Evolutionary conservation across 306 rosid species (phyloP).

Genomic region (Canavalia gladiata): DNA sequence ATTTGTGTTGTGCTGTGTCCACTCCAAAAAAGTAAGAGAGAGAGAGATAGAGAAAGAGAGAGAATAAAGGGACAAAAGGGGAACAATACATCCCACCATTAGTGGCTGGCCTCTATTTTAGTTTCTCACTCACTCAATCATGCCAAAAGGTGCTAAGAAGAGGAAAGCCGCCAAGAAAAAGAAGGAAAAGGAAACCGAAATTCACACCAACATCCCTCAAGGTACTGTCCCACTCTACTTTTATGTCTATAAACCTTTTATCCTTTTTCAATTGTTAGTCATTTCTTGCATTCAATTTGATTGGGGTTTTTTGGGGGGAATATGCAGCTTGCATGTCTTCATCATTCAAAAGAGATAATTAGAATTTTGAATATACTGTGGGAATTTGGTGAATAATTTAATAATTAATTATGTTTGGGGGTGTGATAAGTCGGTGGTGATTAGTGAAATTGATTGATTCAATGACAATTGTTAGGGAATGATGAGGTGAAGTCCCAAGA

Average conservation of each 20-base stretch:
- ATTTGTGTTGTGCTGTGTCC: constrained; percentile 28
- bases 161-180: constrained; percentile 89
- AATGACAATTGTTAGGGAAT: constrained; percentile 57
- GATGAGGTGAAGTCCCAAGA: constrained; percentile 71
- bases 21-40: constrained; percentile 29
- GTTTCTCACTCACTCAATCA: constrained; percentile 46
- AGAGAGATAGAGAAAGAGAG: neutral
- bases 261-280: constrained; percentile 37
- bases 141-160: constrained; percentile 87
- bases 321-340: constrained; percentile 24
- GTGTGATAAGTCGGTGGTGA: neutral
- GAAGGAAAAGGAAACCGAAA: constrained; percentile 64
- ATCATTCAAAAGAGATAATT: neutral
- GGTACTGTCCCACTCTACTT: constrained; percentile 47
- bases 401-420: constrained; percentile 15
- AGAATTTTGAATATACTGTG: neutral
- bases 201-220: constrained; percentile 47
- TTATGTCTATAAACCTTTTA: constrained; percentile 1
- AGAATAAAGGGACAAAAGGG: neutral
- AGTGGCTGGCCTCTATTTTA: constrained; percentile 46
- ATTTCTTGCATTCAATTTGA: constrained; percentile 2
- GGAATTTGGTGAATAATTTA: constrained; percentile 15
- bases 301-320: neutral
- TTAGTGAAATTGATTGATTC: constrained; percentile 42
- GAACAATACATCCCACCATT: constrained; percentile 44